A percentile compares a stretch with the other conserved stretches of the same genome.
Conservation (phyloP, 2,329 filamentous ascomycete species). For the Amauroascus niger region DNA sequence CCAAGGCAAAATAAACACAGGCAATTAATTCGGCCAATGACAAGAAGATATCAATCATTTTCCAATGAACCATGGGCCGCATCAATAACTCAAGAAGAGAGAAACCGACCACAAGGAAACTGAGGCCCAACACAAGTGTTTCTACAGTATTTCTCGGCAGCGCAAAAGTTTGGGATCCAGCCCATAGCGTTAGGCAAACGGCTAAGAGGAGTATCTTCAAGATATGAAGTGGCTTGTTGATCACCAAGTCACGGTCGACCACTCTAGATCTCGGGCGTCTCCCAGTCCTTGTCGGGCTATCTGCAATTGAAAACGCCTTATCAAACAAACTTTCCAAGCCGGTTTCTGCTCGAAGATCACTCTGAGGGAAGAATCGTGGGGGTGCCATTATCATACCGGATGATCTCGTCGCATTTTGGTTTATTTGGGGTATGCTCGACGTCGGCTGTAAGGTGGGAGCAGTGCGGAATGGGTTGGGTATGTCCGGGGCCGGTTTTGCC, state of each 20-base stretch:
- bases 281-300: slow-evolving; percentile 26
- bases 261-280: slow-evolving; percentile 16
- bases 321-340: slow-evolving; percentile 41
- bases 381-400: slow-evolving; percentile 32
- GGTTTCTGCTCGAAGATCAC: slow-evolving; percentile 35
- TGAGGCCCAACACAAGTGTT: slow-evolving; percentile 30
- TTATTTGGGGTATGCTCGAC: not conserved
- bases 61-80: slow-evolving; percentile 30
- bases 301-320: slow-evolving; percentile 34
- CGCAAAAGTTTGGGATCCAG: slow-evolving; percentile 26
- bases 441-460: slow-evolving; percentile 22
- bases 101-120: slow-evolving; percentile 34
- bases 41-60: slow-evolving; percentile 32
- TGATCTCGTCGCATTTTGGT: slow-evolving; percentile 13
- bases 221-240: slow-evolving; percentile 11
- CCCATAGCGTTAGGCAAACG: slow-evolving; percentile 27
- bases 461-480: slow-evolving; percentile 32
- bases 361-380: slow-evolving; percentile 38
- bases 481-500: slow-evolving; percentile 29
- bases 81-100: slow-evolving; percentile 33
- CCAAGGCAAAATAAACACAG: slow-evolving; percentile 31
- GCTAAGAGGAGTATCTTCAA: slow-evolving; percentile 14
- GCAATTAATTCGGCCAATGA: slow-evolving; percentile 31
- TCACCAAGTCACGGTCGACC: slow-evolving; percentile 19
- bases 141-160: slow-evolving; percentile 33